Evolutionary conservation across 345 rosid species (phyloP).

Genomic region (Eucalyptus melliodora): DNA sequence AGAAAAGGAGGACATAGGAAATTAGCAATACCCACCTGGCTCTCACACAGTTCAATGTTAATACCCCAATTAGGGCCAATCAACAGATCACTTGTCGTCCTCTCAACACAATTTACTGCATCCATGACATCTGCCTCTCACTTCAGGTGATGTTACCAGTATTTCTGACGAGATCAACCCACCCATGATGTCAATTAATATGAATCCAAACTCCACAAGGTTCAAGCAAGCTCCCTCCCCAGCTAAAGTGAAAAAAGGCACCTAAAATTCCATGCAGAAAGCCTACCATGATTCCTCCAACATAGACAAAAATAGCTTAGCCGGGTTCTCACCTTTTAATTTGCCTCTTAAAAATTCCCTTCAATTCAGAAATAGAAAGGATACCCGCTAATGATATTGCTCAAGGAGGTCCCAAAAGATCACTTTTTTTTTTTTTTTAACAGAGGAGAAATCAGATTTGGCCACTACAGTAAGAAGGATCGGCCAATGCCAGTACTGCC

Average conservation of each 20-base stretch:
- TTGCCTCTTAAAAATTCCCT: too few relatives aligned
- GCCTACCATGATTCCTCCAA: too few relatives aligned
- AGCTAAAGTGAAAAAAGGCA: too few relatives aligned
- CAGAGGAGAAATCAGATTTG: not conserved
- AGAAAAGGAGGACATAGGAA: not conserved
- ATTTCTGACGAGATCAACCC: too few relatives aligned
- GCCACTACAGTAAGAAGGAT: not conserved
- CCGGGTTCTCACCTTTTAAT: too few relatives aligned
- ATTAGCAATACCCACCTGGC: constrained; percentile 26
- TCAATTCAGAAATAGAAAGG: too few relatives aligned
- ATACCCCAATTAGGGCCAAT: too few relatives aligned
- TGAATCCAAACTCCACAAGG: not conserved
- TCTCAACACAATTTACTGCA: constrained; percentile 7
- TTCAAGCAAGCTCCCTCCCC: not conserved
- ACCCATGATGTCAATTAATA: not conserved
- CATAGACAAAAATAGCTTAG: too few relatives aligned
- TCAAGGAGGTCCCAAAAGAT: not conserved
- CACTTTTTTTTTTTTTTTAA: not conserved
- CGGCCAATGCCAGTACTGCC: not conserved
- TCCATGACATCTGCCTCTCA: constrained; percentile 21
- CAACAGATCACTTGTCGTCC: constrained; percentile 52
- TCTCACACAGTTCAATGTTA: constrained; percentile 42
- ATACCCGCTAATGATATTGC: not conserved
- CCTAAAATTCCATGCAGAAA: too few relatives aligned
- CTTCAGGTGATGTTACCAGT: not conserved